Evolutionary conservation across 2,329 filamentous ascomycete genomes (phyloP), one percentile per base, ranked within the genome.

Genomic region (Venturia nashicola): DNA sequence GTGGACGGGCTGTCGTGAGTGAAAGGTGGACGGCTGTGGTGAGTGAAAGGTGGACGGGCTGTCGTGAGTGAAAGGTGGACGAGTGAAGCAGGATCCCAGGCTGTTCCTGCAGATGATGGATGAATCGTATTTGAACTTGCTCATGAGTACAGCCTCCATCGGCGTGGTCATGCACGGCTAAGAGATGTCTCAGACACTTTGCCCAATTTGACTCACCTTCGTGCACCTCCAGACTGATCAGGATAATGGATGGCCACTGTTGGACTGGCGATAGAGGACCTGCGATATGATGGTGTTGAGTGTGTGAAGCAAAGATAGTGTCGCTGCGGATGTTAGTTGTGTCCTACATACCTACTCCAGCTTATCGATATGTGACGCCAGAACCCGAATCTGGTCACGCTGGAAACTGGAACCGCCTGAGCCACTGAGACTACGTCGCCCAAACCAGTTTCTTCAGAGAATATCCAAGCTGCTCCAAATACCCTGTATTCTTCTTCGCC

Each of bases 371-470:
- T 27, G 18, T 34, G 51, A 36, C 27, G 16, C 51, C 32, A 36
- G 8, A 57, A 57, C 12, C 32, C 32, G 8, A 36, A 36, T 8
- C 16, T 23, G 27, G 27, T 57, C 51, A 57, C 36, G 51, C 51
- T 20, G 32, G 11, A 57, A 55, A n/a, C 18, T 2, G 16, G n/a
- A 57, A 3, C 27, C 46, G 20, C 46, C 46, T 20, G 11, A 8
- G 20, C 46, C 46, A 14, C 46, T 23, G 20, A 16, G 9, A 51
- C 27, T 43, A 60, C 36, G 59, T 60, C 3, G 82, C 80, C 94
- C 94, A 97, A 14, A 99, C 91, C 72, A 97, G 76, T 79, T 90
- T 96, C 83, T 96, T 97, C 70, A 97, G 81, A 65, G 88, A 89
- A 78, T 97, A 91, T 1, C 91, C 90, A 71, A 95, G 76, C 73